A percentile compares a stretch with the other conserved stretches of the same genome.
phyloP scores from a whole-genome alignment of 1,139 yeast genomes.

The Saccharomyces hybrid region DNA sequence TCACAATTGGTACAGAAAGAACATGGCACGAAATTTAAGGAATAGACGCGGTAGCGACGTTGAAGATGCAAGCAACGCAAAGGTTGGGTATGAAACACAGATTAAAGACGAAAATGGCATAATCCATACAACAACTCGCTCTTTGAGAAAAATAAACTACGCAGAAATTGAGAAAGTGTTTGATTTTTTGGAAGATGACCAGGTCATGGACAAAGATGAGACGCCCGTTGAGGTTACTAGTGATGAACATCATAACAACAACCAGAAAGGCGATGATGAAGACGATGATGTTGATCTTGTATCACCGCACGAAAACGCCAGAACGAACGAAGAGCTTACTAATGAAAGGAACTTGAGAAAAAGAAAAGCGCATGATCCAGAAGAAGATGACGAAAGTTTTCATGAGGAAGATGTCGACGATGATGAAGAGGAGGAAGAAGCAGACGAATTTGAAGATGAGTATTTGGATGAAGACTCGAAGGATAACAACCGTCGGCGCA shows the following conservation, averaged over 20 bases:
- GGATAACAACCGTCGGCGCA: constrained; percentile 10
- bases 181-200: constrained; percentile 28
- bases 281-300: constrained; percentile 11
- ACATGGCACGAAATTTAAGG: constrained; percentile 25
- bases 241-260: constrained; percentile 11
- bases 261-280: constrained; percentile 8
- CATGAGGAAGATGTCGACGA: constrained; percentile 28
- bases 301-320: constrained; percentile 14
- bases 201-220: constrained; percentile 10
- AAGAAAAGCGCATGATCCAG: constrained; percentile 16
- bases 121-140: constrained; percentile 27
- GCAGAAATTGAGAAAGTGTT: constrained; percentile 32
- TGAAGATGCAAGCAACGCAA: constrained; percentile 3
- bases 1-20: not conserved
- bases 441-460: constrained; percentile 35
- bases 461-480: constrained; percentile 24
- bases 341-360: constrained; percentile 20
- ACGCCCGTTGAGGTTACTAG: constrained; percentile 21
- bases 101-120: constrained; percentile 28
- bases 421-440: constrained; percentile 22
- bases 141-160: constrained; percentile 29
- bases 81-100: constrained; percentile 6
- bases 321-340: constrained; percentile 20
- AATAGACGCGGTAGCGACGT: constrained; percentile 9
- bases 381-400: constrained; percentile 28